phyloP scores from a whole-genome alignment of 164 flowering plant genomes.

The Taxillus chinensis region DNA sequence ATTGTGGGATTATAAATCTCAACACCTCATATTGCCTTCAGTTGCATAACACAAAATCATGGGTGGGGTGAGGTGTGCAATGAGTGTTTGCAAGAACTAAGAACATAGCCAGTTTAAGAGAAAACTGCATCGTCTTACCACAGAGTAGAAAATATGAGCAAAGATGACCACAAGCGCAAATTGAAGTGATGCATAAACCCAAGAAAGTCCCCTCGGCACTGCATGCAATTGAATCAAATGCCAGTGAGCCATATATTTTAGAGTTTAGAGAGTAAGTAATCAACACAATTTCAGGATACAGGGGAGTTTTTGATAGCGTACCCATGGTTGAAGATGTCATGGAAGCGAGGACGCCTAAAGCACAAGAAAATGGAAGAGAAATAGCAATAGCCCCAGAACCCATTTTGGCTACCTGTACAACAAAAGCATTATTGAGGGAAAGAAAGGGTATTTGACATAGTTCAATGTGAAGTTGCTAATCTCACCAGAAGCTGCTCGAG shows the following conservation, averaged over 20 bases:
- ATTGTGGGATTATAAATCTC: no score
- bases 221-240: slow-evolving; percentile 4
- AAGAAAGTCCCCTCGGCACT: slow-evolving; percentile 71
- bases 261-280: no score
- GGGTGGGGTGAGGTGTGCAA: no score
- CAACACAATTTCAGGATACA: no score
- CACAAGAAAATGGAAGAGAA: slow-evolving; percentile 87
- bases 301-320: slow-evolving; percentile 18
- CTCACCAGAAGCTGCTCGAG: slow-evolving; percentile 96
- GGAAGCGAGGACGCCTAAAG: slow-evolving; percentile 82
- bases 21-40: no score
- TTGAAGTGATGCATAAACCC: slow-evolving; percentile 82
- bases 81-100: no score
- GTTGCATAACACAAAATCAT: no score
- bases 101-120: neutral
- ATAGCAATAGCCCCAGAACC: slow-evolving; percentile 75
- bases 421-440: neutral
- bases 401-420: slow-evolving; percentile 59
- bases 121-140: slow-evolving; percentile 41
- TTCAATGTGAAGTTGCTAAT: slow-evolving; percentile 1
- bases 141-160: slow-evolving; percentile 73
- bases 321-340: slow-evolving; percentile 95
- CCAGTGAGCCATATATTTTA: no score
- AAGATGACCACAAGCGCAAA: slow-evolving; percentile 81
- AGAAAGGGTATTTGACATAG: neutral